Conservation (phyloP, 371 early-diverging fungal genomes). For the Syncephalis fuscata region DNA sequence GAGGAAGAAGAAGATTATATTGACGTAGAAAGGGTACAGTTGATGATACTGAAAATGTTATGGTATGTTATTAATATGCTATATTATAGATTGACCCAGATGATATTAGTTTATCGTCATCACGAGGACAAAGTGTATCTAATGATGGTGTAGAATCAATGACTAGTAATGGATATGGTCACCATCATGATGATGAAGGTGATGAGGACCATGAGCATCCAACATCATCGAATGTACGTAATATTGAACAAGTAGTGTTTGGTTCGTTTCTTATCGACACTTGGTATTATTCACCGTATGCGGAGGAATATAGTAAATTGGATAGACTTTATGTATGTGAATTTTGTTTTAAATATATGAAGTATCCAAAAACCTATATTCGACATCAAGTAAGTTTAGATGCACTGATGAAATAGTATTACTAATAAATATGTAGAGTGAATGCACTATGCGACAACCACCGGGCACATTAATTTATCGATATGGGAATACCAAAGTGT, state of each 20-base stretch:
- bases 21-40: constrained; percentile 7
- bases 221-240: constrained; percentile 21
- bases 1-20: constrained; percentile 15
- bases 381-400: constrained; percentile 50
- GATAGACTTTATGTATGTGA: constrained; percentile 81
- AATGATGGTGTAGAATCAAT: constrained; percentile 6
- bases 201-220: constrained; percentile 20
- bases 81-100: no score
- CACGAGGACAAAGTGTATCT: no score
- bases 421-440: constrained; percentile 33
- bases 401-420: no score
- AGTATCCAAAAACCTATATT: constrained; percentile 35
- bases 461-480: constrained; percentile 99
- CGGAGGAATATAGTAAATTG: constrained; percentile 77
- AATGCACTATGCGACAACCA: constrained; percentile 79
- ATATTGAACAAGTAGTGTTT: constrained; percentile 64
- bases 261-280: constrained; percentile 77
- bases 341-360: constrained; percentile 94
- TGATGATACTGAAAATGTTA: no score
- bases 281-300: constrained; percentile 98
- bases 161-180: constrained; percentile 8
- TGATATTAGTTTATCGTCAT: no score
- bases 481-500: constrained; percentile 68
- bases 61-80: no score
- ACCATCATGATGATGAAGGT: constrained; percentile 20